A percentile compares a stretch with the other conserved stretches of the same genome.
These are phyloP conservation scores for Termitomyces sp. DNA, from an alignment of 768 basidiomycete genomes.

Conservation along the genomic window DNA sequence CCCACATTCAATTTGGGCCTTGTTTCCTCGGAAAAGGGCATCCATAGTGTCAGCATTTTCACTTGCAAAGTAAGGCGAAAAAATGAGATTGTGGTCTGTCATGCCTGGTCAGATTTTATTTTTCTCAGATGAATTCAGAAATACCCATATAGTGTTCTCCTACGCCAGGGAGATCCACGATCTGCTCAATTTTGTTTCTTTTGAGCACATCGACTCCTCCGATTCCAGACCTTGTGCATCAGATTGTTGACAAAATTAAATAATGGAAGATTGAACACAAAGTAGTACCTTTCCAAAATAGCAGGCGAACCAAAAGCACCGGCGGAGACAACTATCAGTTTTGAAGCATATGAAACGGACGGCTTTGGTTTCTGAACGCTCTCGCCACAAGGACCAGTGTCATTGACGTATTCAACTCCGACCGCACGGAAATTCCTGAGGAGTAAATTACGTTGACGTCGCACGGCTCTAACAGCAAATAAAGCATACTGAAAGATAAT, in stretches of 20 bases:
- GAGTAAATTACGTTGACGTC: neutral
- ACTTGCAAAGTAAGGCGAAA: constrained; percentile 37
- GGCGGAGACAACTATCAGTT: constrained; percentile 46
- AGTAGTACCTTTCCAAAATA: constrained; percentile 44
- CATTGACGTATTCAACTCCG: constrained; percentile 50
- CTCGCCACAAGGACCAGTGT: constrained; percentile 24
- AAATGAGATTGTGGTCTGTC: constrained; percentile 38
- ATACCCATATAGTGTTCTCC: constrained; percentile 65
- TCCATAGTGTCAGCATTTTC: constrained; percentile 50
- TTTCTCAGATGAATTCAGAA: neutral
- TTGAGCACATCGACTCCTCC: constrained; percentile 49
- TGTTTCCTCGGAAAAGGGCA: constrained; percentile 35
- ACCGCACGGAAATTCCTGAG: constrained; percentile 37
- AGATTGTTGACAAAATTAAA: neutral
- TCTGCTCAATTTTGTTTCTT: constrained; percentile 40
- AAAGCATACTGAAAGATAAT: constrained; percentile 46
- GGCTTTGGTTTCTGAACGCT: constrained; percentile 12
- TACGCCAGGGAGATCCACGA: constrained; percentile 71
- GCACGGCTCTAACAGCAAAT: too few species aligned
- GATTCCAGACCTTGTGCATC: constrained; percentile 50
- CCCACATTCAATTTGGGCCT: constrained; percentile 37
- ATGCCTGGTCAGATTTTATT: neutral
- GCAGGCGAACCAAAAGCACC: constrained; percentile 55
- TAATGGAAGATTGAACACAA: neutral
- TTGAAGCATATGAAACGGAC: constrained; percentile 31